Conservation (phyloP, 768 basidiomycete species). For the Boletellus sp. region DNA sequence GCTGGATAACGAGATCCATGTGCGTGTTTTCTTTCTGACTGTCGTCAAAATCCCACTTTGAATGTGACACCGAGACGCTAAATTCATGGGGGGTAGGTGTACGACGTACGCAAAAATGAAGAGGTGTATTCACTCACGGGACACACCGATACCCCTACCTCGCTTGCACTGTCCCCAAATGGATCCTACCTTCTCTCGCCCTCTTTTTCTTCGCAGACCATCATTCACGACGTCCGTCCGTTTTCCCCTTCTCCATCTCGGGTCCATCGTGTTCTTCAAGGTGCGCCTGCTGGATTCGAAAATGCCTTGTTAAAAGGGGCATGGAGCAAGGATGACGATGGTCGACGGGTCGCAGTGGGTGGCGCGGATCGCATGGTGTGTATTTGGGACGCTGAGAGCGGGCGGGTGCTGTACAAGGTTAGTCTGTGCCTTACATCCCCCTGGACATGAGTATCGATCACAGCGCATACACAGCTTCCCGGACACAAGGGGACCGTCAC, state of each 20-base stretch:
- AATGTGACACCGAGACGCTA: not conserved
- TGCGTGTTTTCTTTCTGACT: constrained; percentile 36
- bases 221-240: constrained; percentile 91
- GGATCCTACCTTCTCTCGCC: constrained; percentile 86
- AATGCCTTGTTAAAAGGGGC: constrained; percentile 76
- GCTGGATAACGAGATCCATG: constrained; percentile 95
- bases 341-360: constrained; percentile 79
- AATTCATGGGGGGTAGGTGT: constrained; percentile 50
- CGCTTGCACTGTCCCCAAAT: constrained; percentile 87
- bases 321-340: constrained; percentile 87
- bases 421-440: constrained; percentile 8
- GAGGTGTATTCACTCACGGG: constrained; percentile 78
- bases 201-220: constrained; percentile 81
- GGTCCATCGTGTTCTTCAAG: constrained; percentile 72
- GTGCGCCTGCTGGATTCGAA: constrained; percentile 94
- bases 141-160: constrained; percentile 91
- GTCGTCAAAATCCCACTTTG: too few species aligned
- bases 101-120: constrained; percentile 83
- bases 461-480: constrained; percentile 56
- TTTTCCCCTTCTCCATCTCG: constrained; percentile 85
- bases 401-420: constrained; percentile 76
- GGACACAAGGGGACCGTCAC: constrained; percentile 97
- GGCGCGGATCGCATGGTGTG: constrained; percentile 86
- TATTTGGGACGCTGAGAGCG: constrained; percentile 83
- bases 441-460: not conserved